phyloP scores from a whole-genome alignment of 1,139 yeast genomes.

The Geotrichum candidum region DNA sequence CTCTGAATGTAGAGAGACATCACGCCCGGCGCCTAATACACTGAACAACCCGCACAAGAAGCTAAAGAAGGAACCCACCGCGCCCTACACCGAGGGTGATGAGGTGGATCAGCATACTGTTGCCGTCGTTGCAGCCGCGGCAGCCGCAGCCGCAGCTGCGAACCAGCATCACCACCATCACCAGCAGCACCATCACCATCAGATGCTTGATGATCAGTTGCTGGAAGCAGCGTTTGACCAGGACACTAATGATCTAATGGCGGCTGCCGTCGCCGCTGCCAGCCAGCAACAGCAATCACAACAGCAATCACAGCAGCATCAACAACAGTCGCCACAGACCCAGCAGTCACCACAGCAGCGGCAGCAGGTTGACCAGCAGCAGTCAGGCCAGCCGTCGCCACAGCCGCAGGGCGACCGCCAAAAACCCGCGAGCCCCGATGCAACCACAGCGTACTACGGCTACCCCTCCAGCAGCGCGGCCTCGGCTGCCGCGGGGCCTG shows the following conservation, averaged over 20 bases:
- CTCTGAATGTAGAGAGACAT: constrained; percentile 56
- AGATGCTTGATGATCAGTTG: not conserved
- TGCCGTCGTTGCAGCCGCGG: constrained; percentile 24
- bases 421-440: not conserved
- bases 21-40: constrained; percentile 26
- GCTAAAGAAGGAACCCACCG: constrained; percentile 20
- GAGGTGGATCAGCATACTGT: constrained; percentile 11
- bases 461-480: not conserved
- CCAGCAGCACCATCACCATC: constrained; percentile 1
- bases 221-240: constrained; percentile 6
- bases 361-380: constrained; percentile 10
- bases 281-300: not conserved
- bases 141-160: constrained; percentile 23
- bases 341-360: constrained; percentile 23
- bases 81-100: constrained; percentile 12
- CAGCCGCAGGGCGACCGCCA: constrained; percentile 2
- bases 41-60: constrained; percentile 18
- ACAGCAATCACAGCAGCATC: constrained; percentile 20
- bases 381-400: not conserved
- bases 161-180: constrained; percentile 5
- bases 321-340: constrained; percentile 21
- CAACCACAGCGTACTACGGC: not conserved
- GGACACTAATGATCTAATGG: constrained; percentile 11
- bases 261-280: constrained; percentile 12
- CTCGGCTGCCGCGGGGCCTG: not conserved